phyloP scores from a whole-genome alignment of 345 rosid genomes.

The Populus pruinosa region DNA sequence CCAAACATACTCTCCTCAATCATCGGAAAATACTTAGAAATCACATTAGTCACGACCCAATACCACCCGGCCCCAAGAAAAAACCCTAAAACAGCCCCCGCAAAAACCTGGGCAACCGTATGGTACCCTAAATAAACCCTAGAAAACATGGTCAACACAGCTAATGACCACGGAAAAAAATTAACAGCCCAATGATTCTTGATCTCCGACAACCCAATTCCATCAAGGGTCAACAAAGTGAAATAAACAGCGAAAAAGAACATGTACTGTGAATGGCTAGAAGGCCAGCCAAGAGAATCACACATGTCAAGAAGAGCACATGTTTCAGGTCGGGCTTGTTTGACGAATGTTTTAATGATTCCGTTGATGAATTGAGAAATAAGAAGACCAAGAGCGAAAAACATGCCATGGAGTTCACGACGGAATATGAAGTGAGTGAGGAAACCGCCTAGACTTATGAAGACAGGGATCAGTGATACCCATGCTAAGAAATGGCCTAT shows the following conservation, averaged over 20 bases:
- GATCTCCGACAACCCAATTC: conserved; percentile 55
- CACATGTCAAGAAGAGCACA: conserved; percentile 83
- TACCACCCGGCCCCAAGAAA: conserved; percentile 72
- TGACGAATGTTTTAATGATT: conserved; percentile 57
- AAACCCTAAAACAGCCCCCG: conserved; percentile 65
- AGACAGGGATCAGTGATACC: conserved; percentile 85
- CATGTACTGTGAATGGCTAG: conserved; percentile 89
- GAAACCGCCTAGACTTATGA: conserved; percentile 88
- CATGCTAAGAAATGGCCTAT: conserved; percentile 87
- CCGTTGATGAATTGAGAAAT: conserved; percentile 82
- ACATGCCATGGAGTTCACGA: conserved; percentile 80
- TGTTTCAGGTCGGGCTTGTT: conserved; percentile 86
- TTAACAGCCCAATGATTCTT: conserved; percentile 43
- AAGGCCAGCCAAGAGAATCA: conserved; percentile 99
- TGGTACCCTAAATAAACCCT: conserved; percentile 96
- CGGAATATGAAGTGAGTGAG: conserved; percentile 88
- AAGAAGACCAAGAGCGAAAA: conserved; percentile 80
- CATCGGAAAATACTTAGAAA: conserved; percentile 51
- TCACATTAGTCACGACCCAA: conserved; percentile 63
- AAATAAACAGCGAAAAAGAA: conserved; percentile 77
- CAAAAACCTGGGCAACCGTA: conserved; percentile 77
- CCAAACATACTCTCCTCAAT: conserved; percentile 82
- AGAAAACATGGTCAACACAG: conserved; percentile 73
- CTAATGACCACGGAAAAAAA: conserved; percentile 59
- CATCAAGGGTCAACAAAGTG: conserved; percentile 51